Conservation (phyloP, 352 stramenopile species). For the Pythium utonaiense region DNA sequence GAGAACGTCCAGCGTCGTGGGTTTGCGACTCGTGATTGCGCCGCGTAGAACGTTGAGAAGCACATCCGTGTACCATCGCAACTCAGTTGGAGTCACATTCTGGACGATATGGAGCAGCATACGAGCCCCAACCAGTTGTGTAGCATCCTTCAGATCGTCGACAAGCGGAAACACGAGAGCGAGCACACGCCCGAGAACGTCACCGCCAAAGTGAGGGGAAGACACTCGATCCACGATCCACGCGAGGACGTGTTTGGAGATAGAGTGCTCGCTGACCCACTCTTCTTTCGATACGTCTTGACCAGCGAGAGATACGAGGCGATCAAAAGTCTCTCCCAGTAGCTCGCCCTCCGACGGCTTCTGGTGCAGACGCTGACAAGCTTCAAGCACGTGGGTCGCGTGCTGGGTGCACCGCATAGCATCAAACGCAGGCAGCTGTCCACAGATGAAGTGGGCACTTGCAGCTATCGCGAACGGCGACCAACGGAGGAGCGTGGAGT, state of each 20-base stretch:
- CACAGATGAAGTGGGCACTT: slow-evolving; percentile 20
- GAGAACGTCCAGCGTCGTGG: slow-evolving; percentile 48
- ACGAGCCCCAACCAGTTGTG: slow-evolving; percentile 53
- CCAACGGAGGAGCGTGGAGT: slow-evolving; percentile 17
- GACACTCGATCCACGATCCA: slow-evolving; percentile 49
- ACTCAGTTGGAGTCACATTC: slow-evolving; percentile 64
- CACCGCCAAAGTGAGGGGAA: slow-evolving; percentile 59
- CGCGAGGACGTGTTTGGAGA: slow-evolving; percentile 57
- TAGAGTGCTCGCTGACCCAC: slow-evolving; percentile 44
- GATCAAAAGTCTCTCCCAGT: slow-evolving; percentile 4
- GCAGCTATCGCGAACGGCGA: slow-evolving; percentile 23
- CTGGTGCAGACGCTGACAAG: slow-evolving; percentile 16
- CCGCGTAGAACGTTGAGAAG: slow-evolving; percentile 68
- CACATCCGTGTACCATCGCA: slow-evolving; percentile 80
- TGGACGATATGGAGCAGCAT: slow-evolving; percentile 61
- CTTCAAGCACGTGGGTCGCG: neutral
- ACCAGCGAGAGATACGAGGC: slow-evolving; percentile 29
- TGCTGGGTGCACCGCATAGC: slow-evolving; percentile 20
- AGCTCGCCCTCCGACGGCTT: neutral
- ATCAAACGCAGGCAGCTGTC: slow-evolving; percentile 21
- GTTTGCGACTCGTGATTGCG: slow-evolving; percentile 57
- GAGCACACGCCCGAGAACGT: slow-evolving; percentile 68
- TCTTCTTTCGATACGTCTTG: slow-evolving; percentile 61
- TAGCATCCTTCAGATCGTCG: slow-evolving; percentile 62
- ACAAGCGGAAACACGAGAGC: slow-evolving; percentile 78